Percentiles rank a stretch among this genome's conserved stretches.
Conservation (phyloP, 2,329 filamentous ascomycete species). For the Curvularia spicifera region DNA sequence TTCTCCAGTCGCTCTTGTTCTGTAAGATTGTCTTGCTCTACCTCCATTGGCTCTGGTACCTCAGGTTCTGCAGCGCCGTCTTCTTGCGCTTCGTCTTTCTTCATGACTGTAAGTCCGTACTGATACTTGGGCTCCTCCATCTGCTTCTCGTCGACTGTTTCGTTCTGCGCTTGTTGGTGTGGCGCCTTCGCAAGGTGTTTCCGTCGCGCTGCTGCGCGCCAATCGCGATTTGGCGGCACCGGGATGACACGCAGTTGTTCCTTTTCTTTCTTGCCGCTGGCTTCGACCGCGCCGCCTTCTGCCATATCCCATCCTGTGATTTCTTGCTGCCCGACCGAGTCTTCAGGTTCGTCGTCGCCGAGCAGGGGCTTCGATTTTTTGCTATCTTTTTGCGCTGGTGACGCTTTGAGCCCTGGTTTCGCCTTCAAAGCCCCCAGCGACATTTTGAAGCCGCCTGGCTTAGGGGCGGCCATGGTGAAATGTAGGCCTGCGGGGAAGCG, state of each 20-base stretch:
- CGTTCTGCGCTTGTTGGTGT: constrained; percentile 53
- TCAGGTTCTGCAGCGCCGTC: constrained; percentile 12
- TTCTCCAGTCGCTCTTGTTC: constrained; percentile 58
- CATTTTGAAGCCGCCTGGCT: constrained; percentile 46
- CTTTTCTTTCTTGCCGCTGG: constrained; percentile 45
- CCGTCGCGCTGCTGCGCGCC: constrained; percentile 62
- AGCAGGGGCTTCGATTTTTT: constrained; percentile 40
- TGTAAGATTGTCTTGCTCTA: constrained; percentile 41
- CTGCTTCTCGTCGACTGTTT: constrained; percentile 39
- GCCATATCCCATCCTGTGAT: constrained; percentile 63
- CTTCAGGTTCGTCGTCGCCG: constrained; percentile 42
- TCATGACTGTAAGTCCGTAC: constrained; percentile 62
- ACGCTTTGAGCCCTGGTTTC: constrained; percentile 36
- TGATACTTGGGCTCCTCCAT: constrained; percentile 50
- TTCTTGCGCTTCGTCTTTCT: constrained; percentile 32
- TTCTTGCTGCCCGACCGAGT: constrained; percentile 42
- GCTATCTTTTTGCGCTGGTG: constrained; percentile 21
- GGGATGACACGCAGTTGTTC: constrained; percentile 64
- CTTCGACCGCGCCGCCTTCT: constrained; percentile 57
- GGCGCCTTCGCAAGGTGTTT: constrained; percentile 65
- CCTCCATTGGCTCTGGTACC: constrained; percentile 32
- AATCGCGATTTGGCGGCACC: constrained; percentile 66
- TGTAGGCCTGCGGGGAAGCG: constrained; percentile 3
- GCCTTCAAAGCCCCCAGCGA: constrained; percentile 40
- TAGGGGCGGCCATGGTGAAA: constrained; percentile 45